Evolutionary conservation across 2,329 filamentous ascomycete species (phyloP), one percentile per base, ranked within the genome.

Genomic region (Trichocomaceae sp.): DNA sequence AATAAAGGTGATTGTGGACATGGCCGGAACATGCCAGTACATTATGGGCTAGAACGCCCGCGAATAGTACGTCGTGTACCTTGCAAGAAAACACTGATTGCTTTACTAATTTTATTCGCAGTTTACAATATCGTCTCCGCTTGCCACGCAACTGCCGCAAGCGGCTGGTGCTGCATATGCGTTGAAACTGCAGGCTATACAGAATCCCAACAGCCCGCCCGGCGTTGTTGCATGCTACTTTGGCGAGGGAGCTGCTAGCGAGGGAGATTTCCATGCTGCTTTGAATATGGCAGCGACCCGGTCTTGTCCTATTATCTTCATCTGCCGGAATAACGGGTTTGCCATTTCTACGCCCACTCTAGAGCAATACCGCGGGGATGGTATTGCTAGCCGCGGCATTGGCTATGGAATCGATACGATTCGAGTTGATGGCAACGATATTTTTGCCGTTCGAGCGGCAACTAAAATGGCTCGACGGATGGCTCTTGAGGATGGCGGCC

Each of bases 391-490:
- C 50, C 82, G 90, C 33, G 90, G 90, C 20, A 81, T 91, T 9
- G 90, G 91, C 0, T 96, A 96, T 67, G 90, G 90, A n/a, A 95
- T 96, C 61, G 89, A 95, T 62, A 95, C 90, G 0, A 87, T 96
- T 59, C 83, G 91, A 26, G 87, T 96, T 0, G 91, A 96, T 65
- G 91, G 91, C n/a, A 96, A 95, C 66, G 90, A 96, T 64, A 87
- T 96, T 61, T 91, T 91, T 73, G 90, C 91, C 0, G 89, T 96
- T 0, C 80, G 88, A 41, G 87, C 90, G 71, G 90, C 84, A 0
- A 93, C 88, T 22, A 83, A 83, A 65, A 81, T 82, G 68, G 93
- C 93, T 0, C 82, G 91, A 1, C 79, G 82, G 48, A 82, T 92
- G 65, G 91, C 92, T 0, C 79, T 97, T 2, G 77, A 86, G 54